Percentiles rank a stretch among this genome's conserved stretches.
Evolutionary conservation across 140 eudicot species (phyloP).

Genomic region (Eryngium alpinum): DNA sequence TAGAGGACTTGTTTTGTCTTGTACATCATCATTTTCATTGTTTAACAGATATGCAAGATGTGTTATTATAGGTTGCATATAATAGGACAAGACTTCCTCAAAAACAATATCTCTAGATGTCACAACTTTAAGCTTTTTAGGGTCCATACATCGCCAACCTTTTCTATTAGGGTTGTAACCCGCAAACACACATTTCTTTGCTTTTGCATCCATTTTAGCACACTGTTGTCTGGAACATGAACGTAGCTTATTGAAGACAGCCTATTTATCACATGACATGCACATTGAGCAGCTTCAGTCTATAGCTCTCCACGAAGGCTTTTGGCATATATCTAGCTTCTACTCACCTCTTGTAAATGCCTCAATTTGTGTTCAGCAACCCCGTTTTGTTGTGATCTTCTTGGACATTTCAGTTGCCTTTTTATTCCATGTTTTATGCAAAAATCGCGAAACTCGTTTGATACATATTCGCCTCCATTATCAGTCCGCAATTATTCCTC

Average conservation of each 20-base stretch:
- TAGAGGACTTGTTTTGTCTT: neutral
- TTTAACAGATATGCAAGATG: neutral
- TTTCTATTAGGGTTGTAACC: conserved; percentile 11
- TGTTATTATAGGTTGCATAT: neutral
- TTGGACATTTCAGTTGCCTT: conserved; percentile 8
- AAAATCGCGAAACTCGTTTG: neutral
- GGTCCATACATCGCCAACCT: conserved; percentile 14
- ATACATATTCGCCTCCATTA: conserved; percentile 24
- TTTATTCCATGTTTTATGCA: neutral
- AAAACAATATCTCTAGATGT: conserved; percentile 9
- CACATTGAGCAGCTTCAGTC: neutral
- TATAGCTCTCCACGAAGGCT: neutral
- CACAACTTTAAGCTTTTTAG: neutral
- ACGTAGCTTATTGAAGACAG: neutral
- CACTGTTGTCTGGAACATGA: neutral
- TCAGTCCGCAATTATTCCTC: neutral
- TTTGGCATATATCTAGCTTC: neutral
- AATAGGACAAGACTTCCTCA: neutral
- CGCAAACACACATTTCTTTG: neutral
- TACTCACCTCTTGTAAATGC: neutral
- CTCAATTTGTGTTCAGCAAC: conserved; percentile 14
- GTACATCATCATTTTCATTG: neutral
- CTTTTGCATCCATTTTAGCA: neutral
- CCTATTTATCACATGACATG: neutral
- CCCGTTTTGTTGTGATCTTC: conserved; percentile 16